Evolutionary conservation across 352 stramenopile species (phyloP), one percentile per base, ranked within the genome.

Genomic region (Phytophthora parvispora): DNA sequence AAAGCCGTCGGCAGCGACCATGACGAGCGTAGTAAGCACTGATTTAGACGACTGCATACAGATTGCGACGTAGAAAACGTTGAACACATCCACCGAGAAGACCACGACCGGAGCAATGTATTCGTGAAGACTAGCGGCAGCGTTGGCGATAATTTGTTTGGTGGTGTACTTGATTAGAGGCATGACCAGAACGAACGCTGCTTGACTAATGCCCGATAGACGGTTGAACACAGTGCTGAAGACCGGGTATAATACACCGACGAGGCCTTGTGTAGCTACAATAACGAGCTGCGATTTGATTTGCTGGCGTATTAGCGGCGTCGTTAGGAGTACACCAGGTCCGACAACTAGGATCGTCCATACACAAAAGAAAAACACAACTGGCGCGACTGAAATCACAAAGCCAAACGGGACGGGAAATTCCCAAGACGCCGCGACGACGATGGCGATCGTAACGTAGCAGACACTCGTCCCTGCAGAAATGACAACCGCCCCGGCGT

Each of bases 151-250:
- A 22, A 48, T 60, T 25, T 60, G 52, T 24, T 60, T 60, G 0
- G 52, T 60, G 4, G n/a, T n/a, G n/a, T n/a, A 36, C 36, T 60
- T 60, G 13, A 60, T 49, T 12, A 60, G n/a, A 24, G 59, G 59
- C 25, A 65, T 43, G 0, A 61, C 22, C 9, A 70, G 6, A 4
- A 70, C 43, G 15, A 64, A 58, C 15, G 25, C 48, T 20, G 59
- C 47, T 29, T 70, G 63, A 0, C 55, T 32, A 1, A 47, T 3
- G 5, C 53, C 31, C 6, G 54, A 40, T 0, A 61, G 32, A 8
- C 36, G 48, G 32, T 31, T 60, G 36, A 70, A 65, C 16, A 67
- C 22, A 6, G 52, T 58, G 22, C 25, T 72, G n/a, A 67, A 72
- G 4, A 48, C n/a, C 10, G 65, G 65, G 32, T 72, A 72, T 8